phyloP scores from a whole-genome alignment of 352 stramenopile genomes.

The Phytophthora citrophthora region DNA sequence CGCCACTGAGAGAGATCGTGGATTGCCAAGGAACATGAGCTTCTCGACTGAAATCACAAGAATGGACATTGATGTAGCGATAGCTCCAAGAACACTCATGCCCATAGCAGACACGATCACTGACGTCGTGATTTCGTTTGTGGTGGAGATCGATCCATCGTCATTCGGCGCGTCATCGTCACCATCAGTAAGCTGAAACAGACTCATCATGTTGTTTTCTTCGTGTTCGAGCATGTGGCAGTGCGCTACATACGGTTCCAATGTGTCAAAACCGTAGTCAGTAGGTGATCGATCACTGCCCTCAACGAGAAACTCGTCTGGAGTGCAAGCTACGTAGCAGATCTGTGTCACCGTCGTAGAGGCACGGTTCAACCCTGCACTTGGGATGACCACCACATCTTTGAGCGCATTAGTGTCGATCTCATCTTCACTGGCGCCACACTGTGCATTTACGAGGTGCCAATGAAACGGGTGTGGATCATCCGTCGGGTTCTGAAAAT shows the following conservation, averaged over 20 bases:
- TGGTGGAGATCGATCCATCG: conserved; percentile 38
- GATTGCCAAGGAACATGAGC: conserved; percentile 70
- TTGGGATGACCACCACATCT: conserved; percentile 80
- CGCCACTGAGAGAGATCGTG: conserved; percentile 63
- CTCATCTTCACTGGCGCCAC: conserved; percentile 64
- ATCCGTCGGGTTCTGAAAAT: conserved; percentile 82
- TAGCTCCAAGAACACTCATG: conserved; percentile 72
- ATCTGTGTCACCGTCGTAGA: conserved; percentile 59
- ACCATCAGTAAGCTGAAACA: conserved; percentile 62
- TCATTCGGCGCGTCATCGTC: conserved; percentile 59
- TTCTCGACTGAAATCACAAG: conserved; percentile 71
- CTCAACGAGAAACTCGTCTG: conserved; percentile 68
- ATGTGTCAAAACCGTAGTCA: conserved; percentile 78
- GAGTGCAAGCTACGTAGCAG: conserved; percentile 80
- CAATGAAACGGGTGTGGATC: conserved; percentile 82
- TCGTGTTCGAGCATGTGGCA: conserved; percentile 84
- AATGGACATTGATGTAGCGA: conserved; percentile 75
- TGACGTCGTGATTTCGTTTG: conserved; percentile 47
- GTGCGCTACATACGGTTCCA: conserved; percentile 75
- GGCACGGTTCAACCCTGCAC: conserved; percentile 43
- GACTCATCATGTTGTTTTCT: conserved; percentile 79
- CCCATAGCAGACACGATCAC: conserved; percentile 72
- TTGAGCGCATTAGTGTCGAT: conserved; percentile 73
- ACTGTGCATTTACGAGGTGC: conserved; percentile 80
- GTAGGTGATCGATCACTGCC: conserved; percentile 50